Percentiles rank a stretch among this genome's conserved stretches.
These are phyloP conservation scores for Verticillium longisporum DNA, from an alignment of 2,329 filamentous ascomycete species.

Conservation along the genomic window DNA sequence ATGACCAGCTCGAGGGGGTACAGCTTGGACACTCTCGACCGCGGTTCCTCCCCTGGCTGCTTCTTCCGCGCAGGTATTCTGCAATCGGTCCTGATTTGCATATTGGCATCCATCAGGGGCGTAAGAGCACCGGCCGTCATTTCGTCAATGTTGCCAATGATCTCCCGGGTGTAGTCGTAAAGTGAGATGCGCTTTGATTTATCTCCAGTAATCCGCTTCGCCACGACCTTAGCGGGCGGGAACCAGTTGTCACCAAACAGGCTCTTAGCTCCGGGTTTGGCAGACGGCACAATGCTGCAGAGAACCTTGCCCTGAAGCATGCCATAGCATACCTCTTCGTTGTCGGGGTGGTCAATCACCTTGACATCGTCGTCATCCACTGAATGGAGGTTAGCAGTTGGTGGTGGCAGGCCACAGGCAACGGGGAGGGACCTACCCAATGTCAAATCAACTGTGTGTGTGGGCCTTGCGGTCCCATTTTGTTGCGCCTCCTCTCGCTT, in stretches of 20 bases:
- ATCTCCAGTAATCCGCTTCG: slow-evolving; percentile 53
- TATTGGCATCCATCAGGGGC: slow-evolving; percentile 63
- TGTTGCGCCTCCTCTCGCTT: slow-evolving; percentile 37
- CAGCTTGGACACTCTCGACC: slow-evolving; percentile 51
- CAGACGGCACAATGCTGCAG: slow-evolving; percentile 60
- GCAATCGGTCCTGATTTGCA: slow-evolving; percentile 63
- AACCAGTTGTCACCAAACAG: slow-evolving; percentile 55
- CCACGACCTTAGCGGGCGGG: slow-evolving; percentile 67
- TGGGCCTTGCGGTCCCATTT: slow-evolving; percentile 16
- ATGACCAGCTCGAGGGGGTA: slow-evolving; percentile 67
- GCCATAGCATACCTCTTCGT: slow-evolving; percentile 75
- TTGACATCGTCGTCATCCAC: slow-evolving; percentile 48
- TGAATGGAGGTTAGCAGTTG: background rate
- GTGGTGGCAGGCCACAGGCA: background rate
- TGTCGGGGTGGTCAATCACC: slow-evolving; percentile 50
- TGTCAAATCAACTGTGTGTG: slow-evolving; percentile 52
- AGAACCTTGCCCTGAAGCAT: slow-evolving; percentile 64
- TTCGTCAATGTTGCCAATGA: slow-evolving; percentile 71
- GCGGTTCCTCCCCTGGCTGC: slow-evolving; percentile 55
- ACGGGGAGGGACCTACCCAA: slow-evolving; percentile 29
- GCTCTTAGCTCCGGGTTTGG: slow-evolving; percentile 55
- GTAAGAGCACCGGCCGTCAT: slow-evolving; percentile 61
- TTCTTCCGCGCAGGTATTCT: slow-evolving; percentile 63
- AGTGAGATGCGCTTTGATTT: slow-evolving; percentile 59
- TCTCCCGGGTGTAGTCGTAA: slow-evolving; percentile 61